phyloP scores from a whole-genome alignment of 2,329 filamentous ascomycete genomes.

The Colletotrichum eremochloae region DNA sequence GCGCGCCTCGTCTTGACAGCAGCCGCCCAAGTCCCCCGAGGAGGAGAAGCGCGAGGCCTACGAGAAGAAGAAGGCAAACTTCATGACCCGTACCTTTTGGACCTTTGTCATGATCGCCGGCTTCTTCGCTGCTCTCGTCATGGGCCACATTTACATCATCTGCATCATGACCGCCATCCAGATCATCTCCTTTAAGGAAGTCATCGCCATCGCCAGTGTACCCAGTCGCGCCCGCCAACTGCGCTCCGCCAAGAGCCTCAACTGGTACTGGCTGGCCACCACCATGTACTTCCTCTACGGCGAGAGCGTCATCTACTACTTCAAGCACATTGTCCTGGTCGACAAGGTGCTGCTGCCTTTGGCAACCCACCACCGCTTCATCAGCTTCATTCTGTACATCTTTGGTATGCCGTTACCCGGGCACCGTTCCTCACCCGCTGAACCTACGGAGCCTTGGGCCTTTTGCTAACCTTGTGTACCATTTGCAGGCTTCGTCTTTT shows the following conservation, averaged over 20 bases:
- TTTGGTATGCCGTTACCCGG: constrained; percentile 75
- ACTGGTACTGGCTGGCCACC: constrained; percentile 99
- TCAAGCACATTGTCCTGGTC: constrained; percentile 97
- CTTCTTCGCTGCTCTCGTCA: constrained; percentile 94
- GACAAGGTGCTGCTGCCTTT: constrained; percentile 93
- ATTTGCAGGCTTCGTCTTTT: constrained; percentile 90
- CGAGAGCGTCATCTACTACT: constrained; percentile 99
- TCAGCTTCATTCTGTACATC: constrained; percentile 98
- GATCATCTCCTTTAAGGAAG: constrained; percentile 98
- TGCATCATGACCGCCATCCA: constrained; percentile 92
- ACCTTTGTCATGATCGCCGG: constrained; percentile 95
- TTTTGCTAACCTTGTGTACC: constrained; percentile 48
- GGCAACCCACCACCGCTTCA: constrained; percentile 97
- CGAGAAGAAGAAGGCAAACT: constrained; percentile 99
- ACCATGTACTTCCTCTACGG: constrained; percentile 99
- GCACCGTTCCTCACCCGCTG: not conserved
- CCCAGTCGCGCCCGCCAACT: constrained; percentile 91
- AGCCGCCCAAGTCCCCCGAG: constrained; percentile 52
- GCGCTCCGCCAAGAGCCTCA: constrained; percentile 93
- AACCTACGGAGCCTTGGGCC: too few relatives aligned
- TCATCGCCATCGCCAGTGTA: constrained; percentile 96
- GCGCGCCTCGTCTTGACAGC: constrained; percentile 50
- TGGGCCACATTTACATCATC: constrained; percentile 97
- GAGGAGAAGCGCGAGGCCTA: constrained; percentile 74
- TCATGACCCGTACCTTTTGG: constrained; percentile 97